A percentile compares a stretch with the other conserved stretches of the same genome.
Conservation (phyloP, 1,284 basidiomycete genomes). For the Moniliella sp. region DNA sequence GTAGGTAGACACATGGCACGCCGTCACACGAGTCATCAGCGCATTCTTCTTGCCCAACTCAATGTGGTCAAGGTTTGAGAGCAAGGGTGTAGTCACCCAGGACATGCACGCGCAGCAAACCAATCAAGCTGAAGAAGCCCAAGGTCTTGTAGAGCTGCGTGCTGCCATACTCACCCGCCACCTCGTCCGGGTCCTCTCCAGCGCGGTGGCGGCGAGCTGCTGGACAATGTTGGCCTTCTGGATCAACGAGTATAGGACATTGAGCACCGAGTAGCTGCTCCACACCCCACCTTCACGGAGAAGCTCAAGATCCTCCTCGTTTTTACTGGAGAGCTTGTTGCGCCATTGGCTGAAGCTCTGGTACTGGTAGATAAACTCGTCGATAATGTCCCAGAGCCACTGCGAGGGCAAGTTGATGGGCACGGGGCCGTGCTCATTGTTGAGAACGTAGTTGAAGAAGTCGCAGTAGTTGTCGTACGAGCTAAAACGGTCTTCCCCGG, state of each 20-base stretch:
- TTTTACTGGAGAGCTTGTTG: slow-evolving; percentile 60
- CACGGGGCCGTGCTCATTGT: slow-evolving; percentile 73
- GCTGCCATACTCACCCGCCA: slow-evolving; percentile 75
- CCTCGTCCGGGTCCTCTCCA: too few species aligned
- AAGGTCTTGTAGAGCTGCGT: slow-evolving; percentile 77
- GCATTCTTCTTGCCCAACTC: slow-evolving; percentile 37
- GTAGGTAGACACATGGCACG: slow-evolving; percentile 58
- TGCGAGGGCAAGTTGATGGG: slow-evolving; percentile 75
- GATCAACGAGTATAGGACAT: slow-evolving; percentile 90
- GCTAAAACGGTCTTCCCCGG: slow-evolving; percentile 90
- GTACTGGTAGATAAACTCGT: slow-evolving; percentile 98
- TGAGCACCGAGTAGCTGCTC: slow-evolving; percentile 90
- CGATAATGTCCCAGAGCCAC: slow-evolving; percentile 97
- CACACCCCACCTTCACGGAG: slow-evolving; percentile 43
- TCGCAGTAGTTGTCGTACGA: slow-evolving; percentile 98
- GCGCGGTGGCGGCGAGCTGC: slow-evolving; percentile 59
- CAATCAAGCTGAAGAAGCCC: slow-evolving; percentile 92
- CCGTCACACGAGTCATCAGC: slow-evolving; percentile 24
- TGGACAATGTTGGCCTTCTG: slow-evolving; percentile 91
- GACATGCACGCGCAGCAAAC: slow-evolving; percentile 79
- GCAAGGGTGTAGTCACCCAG: slow-evolving; percentile 86
- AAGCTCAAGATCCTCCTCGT: slow-evolving; percentile 50
- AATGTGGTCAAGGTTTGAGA: slow-evolving; percentile 81
- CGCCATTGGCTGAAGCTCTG: slow-evolving; percentile 67
- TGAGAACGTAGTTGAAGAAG: slow-evolving; percentile 81